Percentiles rank a stretch among this genome's conserved stretches.
Conservation (phyloP, 2,329 filamentous ascomycete species). For the Paraphoma sp. region DNA sequence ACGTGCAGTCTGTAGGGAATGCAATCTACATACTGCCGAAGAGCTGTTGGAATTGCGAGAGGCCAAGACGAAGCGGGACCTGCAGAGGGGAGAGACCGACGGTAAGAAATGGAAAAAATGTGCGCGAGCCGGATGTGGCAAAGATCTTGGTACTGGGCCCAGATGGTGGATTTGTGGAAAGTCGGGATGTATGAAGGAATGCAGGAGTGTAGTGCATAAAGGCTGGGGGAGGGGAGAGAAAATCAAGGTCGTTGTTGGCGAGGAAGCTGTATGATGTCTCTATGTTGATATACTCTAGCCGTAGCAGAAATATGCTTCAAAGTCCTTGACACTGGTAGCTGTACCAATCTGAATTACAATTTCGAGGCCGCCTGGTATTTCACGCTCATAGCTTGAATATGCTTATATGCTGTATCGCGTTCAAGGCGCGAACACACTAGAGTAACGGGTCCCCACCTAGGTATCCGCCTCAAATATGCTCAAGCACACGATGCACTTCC, state of each 20-base stretch:
- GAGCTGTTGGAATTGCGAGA: conserved; percentile 16
- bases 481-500: background rate
- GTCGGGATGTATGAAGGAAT: conserved; percentile 17
- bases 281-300: background rate
- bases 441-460: background rate
- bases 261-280: conserved; percentile 5
- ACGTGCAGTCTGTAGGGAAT: conserved; percentile 20
- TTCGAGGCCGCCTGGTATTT: background rate
- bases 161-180: conserved; percentile 34
- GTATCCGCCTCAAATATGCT: conserved; percentile 3
- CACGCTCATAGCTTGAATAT: background rate
- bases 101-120: conserved; percentile 18
- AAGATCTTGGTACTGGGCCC: conserved; percentile 17
- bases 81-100: conserved; percentile 13
- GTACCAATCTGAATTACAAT: no score
- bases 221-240: conserved; percentile 10
- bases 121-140: conserved; percentile 11
- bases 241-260: background rate
- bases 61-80: conserved; percentile 16
- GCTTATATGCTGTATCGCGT: background rate
- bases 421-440: background rate
- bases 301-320: no score
- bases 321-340: no score
- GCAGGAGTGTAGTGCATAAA: conserved; percentile 15
- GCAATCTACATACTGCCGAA: conserved; percentile 6